A percentile compares a stretch with the other conserved stretches of the same genome.
Evolutionary conservation across 495 filamentous ascomycete genomes (phyloP).

Genomic region (Hypoxylon trugodes): DNA sequence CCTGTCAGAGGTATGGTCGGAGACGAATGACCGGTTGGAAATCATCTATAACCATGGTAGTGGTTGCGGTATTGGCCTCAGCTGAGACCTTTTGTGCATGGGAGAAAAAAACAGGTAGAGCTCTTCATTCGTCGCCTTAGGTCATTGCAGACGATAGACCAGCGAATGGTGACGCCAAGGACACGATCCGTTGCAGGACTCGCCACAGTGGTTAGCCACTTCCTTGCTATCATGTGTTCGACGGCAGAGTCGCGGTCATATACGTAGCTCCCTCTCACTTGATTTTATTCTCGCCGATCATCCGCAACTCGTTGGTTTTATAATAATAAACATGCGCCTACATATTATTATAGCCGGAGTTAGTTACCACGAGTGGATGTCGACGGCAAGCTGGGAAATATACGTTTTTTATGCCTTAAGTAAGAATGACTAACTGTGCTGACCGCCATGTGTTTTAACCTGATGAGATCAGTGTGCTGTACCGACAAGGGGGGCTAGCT

Average conservation of each 20-base stretch:
- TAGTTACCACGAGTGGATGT: conserved; percentile 20
- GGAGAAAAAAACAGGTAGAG: conserved; percentile 17
- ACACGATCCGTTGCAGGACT: conserved; percentile 29
- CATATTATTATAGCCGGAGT: conserved; percentile 22
- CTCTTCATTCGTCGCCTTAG: conserved; percentile 33
- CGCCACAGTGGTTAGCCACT: conserved; percentile 35
- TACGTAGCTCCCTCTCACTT: conserved; percentile 12
- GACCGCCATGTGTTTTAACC: conserved; percentile 29
- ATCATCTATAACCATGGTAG: conserved; percentile 31
- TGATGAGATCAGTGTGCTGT: conserved; percentile 40
- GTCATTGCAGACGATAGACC: conserved; percentile 13
- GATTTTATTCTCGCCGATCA: conserved; percentile 9
- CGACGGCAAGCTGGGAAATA: conserved; percentile 19
- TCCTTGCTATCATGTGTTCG: conserved; percentile 12
- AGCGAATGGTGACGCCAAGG: conserved; percentile 30
- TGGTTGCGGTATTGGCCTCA: conserved; percentile 24
- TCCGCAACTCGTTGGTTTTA: conserved; percentile 18
- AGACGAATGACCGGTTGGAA: conserved; percentile 22
- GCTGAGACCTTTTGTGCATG: conserved; percentile 33
- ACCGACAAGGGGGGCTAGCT: conserved; percentile 30
- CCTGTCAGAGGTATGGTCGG: conserved; percentile 14
- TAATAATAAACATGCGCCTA: conserved; percentile 31
- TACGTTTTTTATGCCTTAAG: conserved; percentile 8
- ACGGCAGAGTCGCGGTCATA: conserved; percentile 10
- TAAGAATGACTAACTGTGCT: conserved; percentile 14